phyloP scores from a whole-genome alignment of 2,329 filamentous ascomycete species.

The Pyrenochaeta sp. region DNA sequence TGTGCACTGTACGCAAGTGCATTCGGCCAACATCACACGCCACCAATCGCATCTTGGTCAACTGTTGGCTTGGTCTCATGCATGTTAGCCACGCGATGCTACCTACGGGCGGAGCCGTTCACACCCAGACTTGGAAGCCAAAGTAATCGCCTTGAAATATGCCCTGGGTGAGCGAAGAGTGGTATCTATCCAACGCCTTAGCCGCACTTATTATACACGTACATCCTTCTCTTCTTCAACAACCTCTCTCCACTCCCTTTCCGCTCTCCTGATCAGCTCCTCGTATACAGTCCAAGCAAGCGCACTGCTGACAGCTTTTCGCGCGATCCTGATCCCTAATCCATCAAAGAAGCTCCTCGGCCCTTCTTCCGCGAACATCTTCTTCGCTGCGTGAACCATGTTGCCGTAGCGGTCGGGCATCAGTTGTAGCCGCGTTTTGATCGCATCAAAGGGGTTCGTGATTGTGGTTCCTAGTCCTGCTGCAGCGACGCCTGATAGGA shows the following conservation, averaged over 20 bases:
- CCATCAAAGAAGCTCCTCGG: slow-evolving; percentile 84
- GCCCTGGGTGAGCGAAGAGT: slow-evolving; percentile 13
- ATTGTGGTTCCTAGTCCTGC: slow-evolving; percentile 84
- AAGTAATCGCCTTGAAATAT: background rate
- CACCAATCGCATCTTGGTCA: background rate
- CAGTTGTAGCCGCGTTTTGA: slow-evolving; percentile 94
- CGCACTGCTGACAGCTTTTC: slow-evolving; percentile 93
- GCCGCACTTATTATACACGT: slow-evolving; percentile 17
- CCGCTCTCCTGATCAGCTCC: slow-evolving; percentile 81
- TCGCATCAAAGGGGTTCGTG: slow-evolving; percentile 95
- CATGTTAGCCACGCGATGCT: background rate
- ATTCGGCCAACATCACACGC: background rate
- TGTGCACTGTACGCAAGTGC: background rate
- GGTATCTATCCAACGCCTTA: slow-evolving; percentile 10
- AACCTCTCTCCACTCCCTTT: slow-evolving; percentile 51
- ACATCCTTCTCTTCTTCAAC: slow-evolving; percentile 31
- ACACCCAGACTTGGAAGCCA: background rate
- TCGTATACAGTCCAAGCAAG: slow-evolving; percentile 98
- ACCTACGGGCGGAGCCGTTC: background rate
- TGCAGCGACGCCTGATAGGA: slow-evolving; percentile 80
- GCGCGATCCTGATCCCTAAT: slow-evolving; percentile 82
- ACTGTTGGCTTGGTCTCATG: background rate
- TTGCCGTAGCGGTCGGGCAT: slow-evolving; percentile 85
- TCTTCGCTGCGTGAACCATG: slow-evolving; percentile 76
- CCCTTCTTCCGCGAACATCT: slow-evolving; percentile 86